Base-by-base conservation (phyloP, 495 filamentous ascomycete species). In the Barbatosphaeria neglecta region DNA sequence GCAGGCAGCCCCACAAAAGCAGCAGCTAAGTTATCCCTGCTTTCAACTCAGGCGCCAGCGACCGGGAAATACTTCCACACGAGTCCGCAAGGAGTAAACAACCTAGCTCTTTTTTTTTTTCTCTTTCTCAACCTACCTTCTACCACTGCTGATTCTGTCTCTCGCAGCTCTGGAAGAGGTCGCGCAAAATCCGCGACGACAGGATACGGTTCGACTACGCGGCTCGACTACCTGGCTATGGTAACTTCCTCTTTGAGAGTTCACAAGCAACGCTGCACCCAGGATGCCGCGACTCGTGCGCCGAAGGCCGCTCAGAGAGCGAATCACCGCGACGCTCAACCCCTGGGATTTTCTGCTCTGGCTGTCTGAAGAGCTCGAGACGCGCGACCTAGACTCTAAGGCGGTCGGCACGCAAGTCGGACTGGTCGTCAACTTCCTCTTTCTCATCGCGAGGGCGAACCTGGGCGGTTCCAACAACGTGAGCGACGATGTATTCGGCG, bases 321-420 rank as follows among this genome's bases (percentile, higher is more conserved):
- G 89, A 50, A 73, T 97, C 53, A 76, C 77, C 56, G 70, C 80
- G 40, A 80, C 81, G 60, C 69, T 98, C 25, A 88, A 97, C 55
- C 90, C 88, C 19, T 74, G 83, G 61, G 92, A 98, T 64, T 84
- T 88, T 60, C 69, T 92, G 28, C 75, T 97, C 18, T 90, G 84
- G 81, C 63, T 94, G 2, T 93, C 86, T 1, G 90, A 95, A 55
- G 84, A 90, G 64, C 72, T 96, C 48, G 87, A 95, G 57, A 82
- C 84, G 1, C 76, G 82, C 52, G 86, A 93, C 44, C 94, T 87
- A 85, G 84, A 95, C 54, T 83, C 89, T 48, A 84, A 87, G 50
- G 65, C 75, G 17, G 83, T 85, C 67, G 84, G 85, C 13, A 73
- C 77, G 2, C 76, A 84, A 27, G 67, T 95, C 22, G 92, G 88